These are phyloP conservation scores for Apiosordaria backusii DNA, from an alignment of 495 filamentous ascomycete species.

Conservation along the genomic window DNA sequence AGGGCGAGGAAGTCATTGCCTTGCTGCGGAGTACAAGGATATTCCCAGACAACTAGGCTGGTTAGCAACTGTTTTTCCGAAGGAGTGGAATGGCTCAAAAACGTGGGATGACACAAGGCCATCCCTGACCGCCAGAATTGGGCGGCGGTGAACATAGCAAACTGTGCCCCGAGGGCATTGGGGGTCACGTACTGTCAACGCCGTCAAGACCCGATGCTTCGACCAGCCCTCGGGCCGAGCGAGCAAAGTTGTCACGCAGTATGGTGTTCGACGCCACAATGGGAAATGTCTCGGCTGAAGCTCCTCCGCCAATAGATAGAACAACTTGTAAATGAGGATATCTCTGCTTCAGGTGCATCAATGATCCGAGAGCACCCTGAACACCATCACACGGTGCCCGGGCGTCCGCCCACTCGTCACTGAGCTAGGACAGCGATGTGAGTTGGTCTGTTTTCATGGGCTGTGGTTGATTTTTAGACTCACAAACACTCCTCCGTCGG, in stretches of 20 bases:
- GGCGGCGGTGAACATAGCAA: constrained; percentile 7
- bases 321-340: constrained; percentile 75
- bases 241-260: constrained; percentile 66
- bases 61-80: constrained; percentile 13
- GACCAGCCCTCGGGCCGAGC: constrained; percentile 65
- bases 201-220: constrained; percentile 77
- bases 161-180: constrained; percentile 2
- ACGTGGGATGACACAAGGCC: neutral
- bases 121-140: neutral
- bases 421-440: constrained; percentile 55
- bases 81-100: neutral
- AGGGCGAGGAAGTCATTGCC: constrained; percentile 71
- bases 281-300: constrained; percentile 75
- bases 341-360: constrained; percentile 68
- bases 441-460: constrained; percentile 9
- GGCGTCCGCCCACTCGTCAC: constrained; percentile 81
- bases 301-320: constrained; percentile 82
- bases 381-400: constrained; percentile 75
- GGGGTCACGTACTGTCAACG: constrained; percentile 65
- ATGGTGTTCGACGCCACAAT: constrained; percentile 61
- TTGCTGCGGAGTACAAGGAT: constrained; percentile 65
- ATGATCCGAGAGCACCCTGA: constrained; percentile 72
- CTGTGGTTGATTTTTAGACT: constrained; percentile 25
- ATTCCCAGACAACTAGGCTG: constrained; percentile 81
- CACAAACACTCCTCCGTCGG: constrained; percentile 81